Percentiles rank a stretch among this genome's conserved stretches.
Evolutionary conservation across 2,329 filamentous ascomycete species (phyloP).

Genomic region (Fusarium compactum): DNA sequence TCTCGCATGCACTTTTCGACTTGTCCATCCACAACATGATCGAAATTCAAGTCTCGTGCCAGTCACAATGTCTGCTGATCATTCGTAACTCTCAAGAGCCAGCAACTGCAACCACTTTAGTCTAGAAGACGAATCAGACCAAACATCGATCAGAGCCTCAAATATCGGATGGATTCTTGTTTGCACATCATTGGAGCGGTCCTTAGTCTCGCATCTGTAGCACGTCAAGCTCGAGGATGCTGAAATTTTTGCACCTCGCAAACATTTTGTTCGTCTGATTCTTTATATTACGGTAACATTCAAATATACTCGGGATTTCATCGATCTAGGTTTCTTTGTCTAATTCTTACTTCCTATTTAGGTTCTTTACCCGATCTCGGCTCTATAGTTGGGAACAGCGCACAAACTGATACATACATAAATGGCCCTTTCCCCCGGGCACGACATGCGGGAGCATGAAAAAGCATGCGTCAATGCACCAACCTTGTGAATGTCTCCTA

Average conservation of each 20-base stretch:
- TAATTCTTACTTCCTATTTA: constrained; percentile 21
- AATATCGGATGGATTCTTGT: constrained; percentile 6
- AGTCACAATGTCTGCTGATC: constrained; percentile 9
- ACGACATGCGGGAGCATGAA: constrained; percentile 30
- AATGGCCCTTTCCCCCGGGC: constrained; percentile 24
- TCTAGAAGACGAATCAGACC: neutral
- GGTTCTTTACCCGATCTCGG: constrained; percentile 10
- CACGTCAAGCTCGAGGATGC: constrained; percentile 1
- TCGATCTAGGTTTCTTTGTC: neutral
- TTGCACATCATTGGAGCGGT: constrained; percentile 1
- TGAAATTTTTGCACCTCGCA: neutral
- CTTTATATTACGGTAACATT: constrained; percentile 17
- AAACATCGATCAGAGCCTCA: constrained; percentile 7
- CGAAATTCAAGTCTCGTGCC: neutral
- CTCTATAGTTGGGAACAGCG: constrained; percentile 26
- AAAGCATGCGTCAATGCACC: constrained; percentile 12
- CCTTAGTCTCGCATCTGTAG: constrained; percentile 9
- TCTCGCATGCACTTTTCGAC: neutral
- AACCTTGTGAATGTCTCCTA: neutral
- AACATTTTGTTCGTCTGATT: constrained; percentile 15
- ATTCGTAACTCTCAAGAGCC: constrained; percentile 4
- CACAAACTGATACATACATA: constrained; percentile 38
- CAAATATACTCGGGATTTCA: constrained; percentile 18
- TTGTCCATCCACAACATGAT: neutral
- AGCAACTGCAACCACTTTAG: constrained; percentile 32